Evolutionary conservation across 352 stramenopile genomes (phyloP).

Genomic region (Phytopythium oedochilum): DNA sequence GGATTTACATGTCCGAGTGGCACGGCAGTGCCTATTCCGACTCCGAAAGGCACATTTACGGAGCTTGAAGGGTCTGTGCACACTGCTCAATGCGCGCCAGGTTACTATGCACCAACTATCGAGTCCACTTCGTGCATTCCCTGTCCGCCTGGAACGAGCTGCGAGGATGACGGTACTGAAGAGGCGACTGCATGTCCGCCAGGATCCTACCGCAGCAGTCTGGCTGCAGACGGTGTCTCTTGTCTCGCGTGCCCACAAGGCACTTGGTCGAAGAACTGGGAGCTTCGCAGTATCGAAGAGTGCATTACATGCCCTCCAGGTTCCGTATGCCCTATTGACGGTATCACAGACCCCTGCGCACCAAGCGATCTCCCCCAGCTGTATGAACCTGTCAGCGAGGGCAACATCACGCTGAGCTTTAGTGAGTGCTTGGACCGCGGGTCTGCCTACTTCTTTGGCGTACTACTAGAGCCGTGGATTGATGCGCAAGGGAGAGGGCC

Average conservation of each 20-base stretch:
- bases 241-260: constrained; percentile 91
- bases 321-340: constrained; percentile 92
- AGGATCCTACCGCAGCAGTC: constrained; percentile 89
- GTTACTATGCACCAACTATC: constrained; percentile 96
- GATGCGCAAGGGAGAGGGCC: constrained; percentile 90
- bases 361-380: constrained; percentile 90
- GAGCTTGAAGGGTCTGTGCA: constrained; percentile 89
- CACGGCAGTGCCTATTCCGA: constrained; percentile 92
- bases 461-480: constrained; percentile 94
- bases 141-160: constrained; percentile 91
- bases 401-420: constrained; percentile 49
- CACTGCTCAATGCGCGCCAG: constrained; percentile 90
- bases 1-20: constrained; percentile 94
- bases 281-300: constrained; percentile 91
- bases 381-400: constrained; percentile 81
- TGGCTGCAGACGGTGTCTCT: constrained; percentile 84
- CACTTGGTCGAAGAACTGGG: constrained; percentile 98
- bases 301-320: constrained; percentile 92
- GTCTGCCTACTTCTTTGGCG: constrained; percentile 90
- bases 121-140: constrained; percentile 91
- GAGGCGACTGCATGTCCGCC: constrained; percentile 90
- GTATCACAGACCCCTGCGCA: constrained; percentile 93
- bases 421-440: constrained; percentile 88
- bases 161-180: constrained; percentile 86
- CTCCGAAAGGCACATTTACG: constrained; percentile 88